Base-by-base conservation (phyloP, 2,329 filamentous ascomycete species). In the Penicillium italicum region DNA sequence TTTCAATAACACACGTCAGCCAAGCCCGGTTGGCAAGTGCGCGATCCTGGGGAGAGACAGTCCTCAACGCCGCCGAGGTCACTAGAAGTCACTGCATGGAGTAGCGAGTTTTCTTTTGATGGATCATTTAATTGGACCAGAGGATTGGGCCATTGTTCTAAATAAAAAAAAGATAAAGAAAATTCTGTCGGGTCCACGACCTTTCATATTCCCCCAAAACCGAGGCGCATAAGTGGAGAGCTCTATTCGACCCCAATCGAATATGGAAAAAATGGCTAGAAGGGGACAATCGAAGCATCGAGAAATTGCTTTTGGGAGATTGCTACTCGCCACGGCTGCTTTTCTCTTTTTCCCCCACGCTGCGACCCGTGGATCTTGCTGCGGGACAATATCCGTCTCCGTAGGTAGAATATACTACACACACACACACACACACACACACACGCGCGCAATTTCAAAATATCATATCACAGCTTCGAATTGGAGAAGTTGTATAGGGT, bases 1-100 rank as follows among this genome's bases (percentile, higher is more conserved):
- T 49, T 60, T 61, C 53, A 46, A 50, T 22, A 41, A 30, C 53
- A 50, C 52, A 68, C 65, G 66, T 69, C 66, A 68, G 66, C 66
- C 66, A 69, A 68, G 66, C n/a, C 53, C 34, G n/a, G 31, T n/a
- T 33, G 31, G 42, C 43, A 42, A 44, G 46, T 50, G 52, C 46
- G 51, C 46, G 50, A 58, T 59, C 43, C 50, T 41, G 46, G 47
- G 46, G 31, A 30, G 18, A 16, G 36, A 50, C 36, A 26, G 18
- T 46, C 16, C 11, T 48, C 37, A 22, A 10, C 42, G 51, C 49
- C 50, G 42, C 50, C 42, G 33, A 47, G 42, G 42, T 53, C 42
- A 48, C 43, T 18, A 11, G 7, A 22, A 11, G n/a, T 20, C 18
- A 31, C 37, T 14, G 28, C 10, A 42, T 4, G 6, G 9, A 37